Conservation (phyloP, 768 basidiomycete species). For the Phallus indusiatus region DNA sequence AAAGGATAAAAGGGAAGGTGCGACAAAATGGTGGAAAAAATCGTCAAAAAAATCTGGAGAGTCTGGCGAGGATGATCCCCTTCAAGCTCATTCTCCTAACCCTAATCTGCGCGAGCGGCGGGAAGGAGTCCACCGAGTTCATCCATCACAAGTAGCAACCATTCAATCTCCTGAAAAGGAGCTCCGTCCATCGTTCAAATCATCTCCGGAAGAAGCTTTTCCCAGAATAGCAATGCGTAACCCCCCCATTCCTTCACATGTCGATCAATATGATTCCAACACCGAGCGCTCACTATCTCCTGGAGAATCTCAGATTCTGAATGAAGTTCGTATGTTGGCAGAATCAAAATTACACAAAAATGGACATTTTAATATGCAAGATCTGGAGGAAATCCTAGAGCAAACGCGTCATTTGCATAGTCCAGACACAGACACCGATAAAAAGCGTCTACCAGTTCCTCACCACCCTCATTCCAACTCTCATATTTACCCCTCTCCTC, state of each 20-base stretch:
- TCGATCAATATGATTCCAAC: neutral
- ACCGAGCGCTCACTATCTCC: neutral
- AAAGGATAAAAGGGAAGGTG: neutral
- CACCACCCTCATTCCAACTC: neutral
- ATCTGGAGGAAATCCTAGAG: neutral
- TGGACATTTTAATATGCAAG: neutral
- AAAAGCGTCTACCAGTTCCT: neutral
- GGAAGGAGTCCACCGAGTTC: too few species aligned
- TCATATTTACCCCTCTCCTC: too few species aligned
- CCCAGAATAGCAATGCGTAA: neutral
- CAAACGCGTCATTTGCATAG: neutral
- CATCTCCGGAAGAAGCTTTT: neutral
- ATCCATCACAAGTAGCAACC: too few species aligned
- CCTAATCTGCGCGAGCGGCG: too few species aligned
- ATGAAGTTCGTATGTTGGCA: neutral
- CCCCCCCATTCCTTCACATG: neutral
- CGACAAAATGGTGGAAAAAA: neutral
- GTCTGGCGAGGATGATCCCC: neutral
- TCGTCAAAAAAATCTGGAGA: neutral
- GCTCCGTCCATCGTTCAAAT: too few species aligned
- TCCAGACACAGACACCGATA: neutral
- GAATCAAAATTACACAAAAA: neutral
- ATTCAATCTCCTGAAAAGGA: too few species aligned
- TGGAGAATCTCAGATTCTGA: neutral
- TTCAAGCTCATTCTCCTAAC: too few species aligned